Evolutionary conservation across 1,284 basidiomycete species (phyloP), one percentile per base, ranked within the genome.

Genomic region (Apiotrichum gamsii): DNA sequence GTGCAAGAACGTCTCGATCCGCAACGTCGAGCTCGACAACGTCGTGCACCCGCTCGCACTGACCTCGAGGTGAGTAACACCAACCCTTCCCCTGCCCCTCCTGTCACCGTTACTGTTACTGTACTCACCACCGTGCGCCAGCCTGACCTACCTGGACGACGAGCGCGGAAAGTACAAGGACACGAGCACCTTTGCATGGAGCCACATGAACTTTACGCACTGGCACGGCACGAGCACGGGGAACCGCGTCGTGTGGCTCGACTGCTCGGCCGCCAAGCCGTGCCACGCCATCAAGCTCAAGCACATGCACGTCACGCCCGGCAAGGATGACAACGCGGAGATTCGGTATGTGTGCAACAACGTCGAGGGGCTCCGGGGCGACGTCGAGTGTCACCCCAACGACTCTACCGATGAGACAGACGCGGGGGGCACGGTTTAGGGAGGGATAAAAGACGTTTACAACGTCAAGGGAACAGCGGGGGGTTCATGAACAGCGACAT

Each of bases 1-100:
- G 42, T 76, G 80, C 21, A 74, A 69, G 34, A 80, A 81, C 52
- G 72, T 83, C 24, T 69, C 73, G 25, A 71, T 74, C 32, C 64
- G 71, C 38, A 75, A 78, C 58, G 73, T 83, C 34, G 53, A 61
- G 39, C 57, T 65, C 47, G 49, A 62, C 43, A 49, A 60, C 32
- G 52, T 60, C 18, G 25, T 37, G 25, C 53, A 53, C 23, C 61
- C 63, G 8, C 36, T 65, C 20, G 59, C 58, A 19, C 43, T 65
- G 23, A 55, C 58, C 16, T 47, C 60, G 10, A 55, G 53, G 59
- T 62, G 30, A 48, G 57, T 58, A 18, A 18, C 2, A 33, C 13
- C 16, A 28, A 6, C 25, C 25, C 8, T 43, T 61, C 30, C 50
- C 57, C 4, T 18, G 32, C 32, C 15, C n/a, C 32, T 8, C 30